phyloP scores from a whole-genome alignment of 345 rosid genomes.

The Syzygium aqueum region DNA sequence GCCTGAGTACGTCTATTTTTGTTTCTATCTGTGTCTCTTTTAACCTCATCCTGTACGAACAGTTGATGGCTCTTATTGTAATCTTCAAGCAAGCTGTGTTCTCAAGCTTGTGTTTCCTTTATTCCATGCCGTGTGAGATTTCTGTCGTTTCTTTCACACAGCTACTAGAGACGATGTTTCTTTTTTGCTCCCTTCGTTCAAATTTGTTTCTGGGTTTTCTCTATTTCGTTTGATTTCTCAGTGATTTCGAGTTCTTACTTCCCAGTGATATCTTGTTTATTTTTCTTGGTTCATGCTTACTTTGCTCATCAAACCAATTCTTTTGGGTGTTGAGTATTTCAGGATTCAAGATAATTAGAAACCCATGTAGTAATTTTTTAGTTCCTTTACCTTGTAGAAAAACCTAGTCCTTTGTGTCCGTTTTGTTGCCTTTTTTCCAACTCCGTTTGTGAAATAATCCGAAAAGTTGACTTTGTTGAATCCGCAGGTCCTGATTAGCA shows the following conservation, averaged over 20 bases:
- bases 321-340: background rate
- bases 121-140: background rate
- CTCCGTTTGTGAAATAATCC: background rate
- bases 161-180: background rate
- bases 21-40: background rate
- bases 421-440: background rate
- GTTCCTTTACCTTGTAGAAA: background rate
- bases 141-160: background rate
- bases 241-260: background rate
- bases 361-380: background rate
- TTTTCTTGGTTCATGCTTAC: background rate
- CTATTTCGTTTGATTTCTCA: background rate
- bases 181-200: background rate
- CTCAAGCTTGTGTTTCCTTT: background rate
- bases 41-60: background rate
- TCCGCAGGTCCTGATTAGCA: background rate
- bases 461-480: background rate
- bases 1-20: background rate
- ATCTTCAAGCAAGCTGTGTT: background rate
- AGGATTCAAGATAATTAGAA: background rate
- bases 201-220: background rate
- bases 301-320: background rate
- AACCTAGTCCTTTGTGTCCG: background rate
- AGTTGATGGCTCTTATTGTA: background rate
- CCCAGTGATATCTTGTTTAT: background rate